These are phyloP conservation scores for Acacia concinna DNA, from an alignment of 331 rosid species.

Conservation along the genomic window DNA sequence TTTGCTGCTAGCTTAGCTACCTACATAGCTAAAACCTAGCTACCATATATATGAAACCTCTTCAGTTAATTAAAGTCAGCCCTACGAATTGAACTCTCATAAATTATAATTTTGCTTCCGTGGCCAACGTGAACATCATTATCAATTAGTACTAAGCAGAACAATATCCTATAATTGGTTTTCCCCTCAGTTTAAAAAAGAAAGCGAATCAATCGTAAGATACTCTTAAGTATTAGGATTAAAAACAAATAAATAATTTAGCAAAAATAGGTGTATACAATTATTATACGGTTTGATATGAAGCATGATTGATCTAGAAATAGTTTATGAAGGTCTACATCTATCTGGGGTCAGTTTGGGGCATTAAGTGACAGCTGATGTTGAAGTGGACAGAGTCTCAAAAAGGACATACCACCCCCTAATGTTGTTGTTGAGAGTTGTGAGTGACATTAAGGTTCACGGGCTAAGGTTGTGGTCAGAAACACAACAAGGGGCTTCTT, in stretches of 20 bases:
- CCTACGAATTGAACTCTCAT: constrained; percentile 33
- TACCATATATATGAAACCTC: constrained; percentile 25
- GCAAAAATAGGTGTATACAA: not conserved
- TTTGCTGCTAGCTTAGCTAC: constrained; percentile 13
- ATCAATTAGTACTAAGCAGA: constrained; percentile 1
- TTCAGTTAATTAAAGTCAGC: constrained; percentile 29
- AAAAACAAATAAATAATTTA: not conserved
- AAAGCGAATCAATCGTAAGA: not conserved
- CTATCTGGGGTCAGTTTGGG: constrained; percentile 30
- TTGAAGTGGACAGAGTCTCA: constrained; percentile 40
- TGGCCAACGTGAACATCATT: constrained; percentile 3
- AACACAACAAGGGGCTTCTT: constrained; percentile 33
- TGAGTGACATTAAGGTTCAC: constrained; percentile 69
- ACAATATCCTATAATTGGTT: constrained; percentile 9
- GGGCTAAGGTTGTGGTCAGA: constrained; percentile 50
- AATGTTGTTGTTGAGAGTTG: constrained; percentile 42
- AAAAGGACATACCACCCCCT: constrained; percentile 39
- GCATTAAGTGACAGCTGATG: constrained; percentile 37
- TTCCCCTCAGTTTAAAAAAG: not conserved
- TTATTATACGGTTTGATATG: not conserved
- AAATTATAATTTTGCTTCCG: not conserved
- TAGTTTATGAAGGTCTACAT: not conserved
- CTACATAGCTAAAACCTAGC: constrained; percentile 6
- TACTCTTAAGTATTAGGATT: not conserved
- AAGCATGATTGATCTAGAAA: not conserved